Conservation (phyloP, 1,284 basidiomycete genomes). For the Austroboletus rostrupii region DNA sequence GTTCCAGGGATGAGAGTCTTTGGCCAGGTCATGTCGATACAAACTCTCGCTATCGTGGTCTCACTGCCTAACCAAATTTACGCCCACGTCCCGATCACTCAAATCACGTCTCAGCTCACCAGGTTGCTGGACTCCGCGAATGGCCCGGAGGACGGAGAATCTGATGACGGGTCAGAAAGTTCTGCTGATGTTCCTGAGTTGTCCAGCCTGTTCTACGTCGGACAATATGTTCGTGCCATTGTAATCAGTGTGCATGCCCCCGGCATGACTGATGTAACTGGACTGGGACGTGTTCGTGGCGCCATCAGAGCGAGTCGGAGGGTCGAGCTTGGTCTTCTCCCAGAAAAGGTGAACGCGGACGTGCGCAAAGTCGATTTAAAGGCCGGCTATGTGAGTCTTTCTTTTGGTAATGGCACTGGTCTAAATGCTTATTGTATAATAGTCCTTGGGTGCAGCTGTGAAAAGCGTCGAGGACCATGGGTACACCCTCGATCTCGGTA, state of each 20-base stretch:
- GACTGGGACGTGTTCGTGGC: slow-evolving; percentile 58
- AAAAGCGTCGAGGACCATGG: slow-evolving; percentile 93
- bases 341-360: slow-evolving; percentile 82
- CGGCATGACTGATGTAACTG: slow-evolving; percentile 56
- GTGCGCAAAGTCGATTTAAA: slow-evolving; percentile 78
- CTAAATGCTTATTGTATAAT: slow-evolving; percentile 2
- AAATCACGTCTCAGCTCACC: slow-evolving; percentile 86
- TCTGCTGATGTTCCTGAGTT: slow-evolving; percentile 59
- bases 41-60: slow-evolving; percentile 87
- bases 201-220: slow-evolving; percentile 72
- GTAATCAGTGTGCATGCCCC: slow-evolving; percentile 66
- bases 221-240: slow-evolving; percentile 83
- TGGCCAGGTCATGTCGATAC: slow-evolving; percentile 81
- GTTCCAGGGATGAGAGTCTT: slow-evolving; percentile 83
- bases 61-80: slow-evolving; percentile 95
- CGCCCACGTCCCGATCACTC: slow-evolving; percentile 93
- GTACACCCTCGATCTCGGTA: slow-evolving; percentile 84
- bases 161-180: slow-evolving; percentile 40
- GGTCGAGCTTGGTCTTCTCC: slow-evolving; percentile 86
- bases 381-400: slow-evolving; percentile 61
- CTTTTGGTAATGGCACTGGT: background rate
- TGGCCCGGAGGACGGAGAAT: slow-evolving; percentile 40
- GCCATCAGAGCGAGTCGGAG: slow-evolving; percentile 65
- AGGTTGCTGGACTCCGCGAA: slow-evolving; percentile 60
- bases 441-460: slow-evolving; percentile 76